Conservation (phyloP, 257 asterid species). For the Cinchona pubescens region DNA sequence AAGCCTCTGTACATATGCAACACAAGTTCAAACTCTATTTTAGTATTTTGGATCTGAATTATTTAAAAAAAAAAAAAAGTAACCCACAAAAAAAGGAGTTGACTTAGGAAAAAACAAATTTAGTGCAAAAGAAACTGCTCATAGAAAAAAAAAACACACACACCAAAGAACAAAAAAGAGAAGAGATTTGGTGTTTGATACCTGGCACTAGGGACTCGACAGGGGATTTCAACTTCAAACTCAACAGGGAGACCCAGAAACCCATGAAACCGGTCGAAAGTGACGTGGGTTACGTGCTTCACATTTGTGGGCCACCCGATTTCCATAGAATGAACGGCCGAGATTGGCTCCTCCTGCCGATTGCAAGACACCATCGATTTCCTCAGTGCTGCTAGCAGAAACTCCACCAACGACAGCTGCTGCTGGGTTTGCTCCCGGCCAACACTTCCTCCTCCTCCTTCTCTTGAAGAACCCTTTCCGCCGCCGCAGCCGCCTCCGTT, state of each 20-base stretch:
- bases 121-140: not conserved
- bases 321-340: slow-evolving; percentile 74
- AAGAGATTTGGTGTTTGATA: slow-evolving; percentile 10
- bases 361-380: slow-evolving; percentile 94
- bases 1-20: no score
- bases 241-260: slow-evolving; percentile 93
- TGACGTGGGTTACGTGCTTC: slow-evolving; percentile 87
- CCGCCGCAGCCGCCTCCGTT: slow-evolving; percentile 54
- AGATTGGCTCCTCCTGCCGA: slow-evolving; percentile 49
- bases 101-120: not conserved
- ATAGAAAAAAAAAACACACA: not conserved
- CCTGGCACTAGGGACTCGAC: slow-evolving; percentile 96
- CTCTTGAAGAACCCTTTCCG: slow-evolving; percentile 12
- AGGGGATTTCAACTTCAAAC: slow-evolving; percentile 82
- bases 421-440: slow-evolving; percentile 43
- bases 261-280: slow-evolving; percentile 89
- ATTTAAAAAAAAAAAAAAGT: no score
- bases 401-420: slow-evolving; percentile 64
- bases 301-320: slow-evolving; percentile 96
- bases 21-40: no score
- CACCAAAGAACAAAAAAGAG: not conserved
- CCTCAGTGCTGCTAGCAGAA: slow-evolving; percentile 70
- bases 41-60: not conserved
- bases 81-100: no score
- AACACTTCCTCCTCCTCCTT: not conserved